These are phyloP conservation scores for Fragaria iinumae DNA, from an alignment of 306 rosid species.

Conservation along the genomic window DNA sequence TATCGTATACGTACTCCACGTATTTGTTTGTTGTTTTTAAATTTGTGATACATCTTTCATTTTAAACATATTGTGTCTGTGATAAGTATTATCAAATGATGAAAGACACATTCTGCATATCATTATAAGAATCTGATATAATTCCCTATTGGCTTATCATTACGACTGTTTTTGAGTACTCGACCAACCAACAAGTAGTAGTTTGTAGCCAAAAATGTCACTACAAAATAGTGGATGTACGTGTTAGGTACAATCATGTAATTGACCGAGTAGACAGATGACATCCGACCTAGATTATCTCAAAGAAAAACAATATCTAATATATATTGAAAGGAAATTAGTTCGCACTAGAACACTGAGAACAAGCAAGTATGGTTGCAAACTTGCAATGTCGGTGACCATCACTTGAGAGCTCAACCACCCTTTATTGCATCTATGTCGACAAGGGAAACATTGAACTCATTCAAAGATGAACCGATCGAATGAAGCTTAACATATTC, in stretches of 20 bases:
- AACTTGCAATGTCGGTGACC: neutral
- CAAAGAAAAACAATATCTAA: too few species aligned
- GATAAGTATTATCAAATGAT: neutral
- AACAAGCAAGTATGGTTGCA: neutral
- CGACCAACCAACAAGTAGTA: neutral
- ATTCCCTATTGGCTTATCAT: too few species aligned
- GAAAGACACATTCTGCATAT: too few species aligned
- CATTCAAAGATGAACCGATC: neutral
- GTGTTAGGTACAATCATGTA: neutral
- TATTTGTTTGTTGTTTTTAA: too few species aligned
- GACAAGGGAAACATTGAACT: neutral
- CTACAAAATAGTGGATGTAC: neutral
- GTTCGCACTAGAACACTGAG: too few species aligned
- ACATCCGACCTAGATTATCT: too few species aligned
- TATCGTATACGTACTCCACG: neutral
- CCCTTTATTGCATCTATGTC: neutral
- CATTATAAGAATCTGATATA: too few species aligned
- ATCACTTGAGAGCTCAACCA: neutral
- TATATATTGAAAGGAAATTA: too few species aligned
- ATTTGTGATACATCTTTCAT: too few species aligned
- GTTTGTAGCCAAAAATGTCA: neutral
- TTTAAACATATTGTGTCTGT: neutral
- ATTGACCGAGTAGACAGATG: too few species aligned
- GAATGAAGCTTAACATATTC: too few species aligned
- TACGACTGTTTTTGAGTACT: neutral